These are phyloP conservation scores for Agrocybe praecox DNA, from an alignment of 768 basidiomycete species.

Conservation along the genomic window DNA sequence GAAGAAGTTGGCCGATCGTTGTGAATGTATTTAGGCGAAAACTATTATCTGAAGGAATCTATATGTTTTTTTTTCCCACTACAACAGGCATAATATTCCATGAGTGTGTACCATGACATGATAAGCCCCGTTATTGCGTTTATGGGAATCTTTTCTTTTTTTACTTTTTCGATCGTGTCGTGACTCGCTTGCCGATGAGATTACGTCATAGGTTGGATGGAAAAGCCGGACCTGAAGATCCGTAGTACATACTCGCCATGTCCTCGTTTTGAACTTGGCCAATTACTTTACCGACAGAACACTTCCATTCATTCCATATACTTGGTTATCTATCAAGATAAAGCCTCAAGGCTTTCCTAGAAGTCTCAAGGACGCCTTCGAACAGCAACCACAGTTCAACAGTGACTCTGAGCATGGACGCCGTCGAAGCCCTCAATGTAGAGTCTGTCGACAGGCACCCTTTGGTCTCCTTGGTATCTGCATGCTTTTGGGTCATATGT, in stretches of 20 bases:
- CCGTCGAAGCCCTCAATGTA: constrained; percentile 27
- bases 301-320: constrained; percentile 1
- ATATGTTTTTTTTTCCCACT: no score
- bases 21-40: no score
- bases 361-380: not conserved
- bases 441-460: constrained; percentile 59
- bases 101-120: no score
- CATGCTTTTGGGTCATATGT: constrained; percentile 86
- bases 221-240: constrained; percentile 11
- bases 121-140: not conserved
- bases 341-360: not conserved
- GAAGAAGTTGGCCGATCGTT: not conserved
- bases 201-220: constrained; percentile 8
- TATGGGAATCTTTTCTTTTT: constrained; percentile 1
- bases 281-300: not conserved
- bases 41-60: no score
- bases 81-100: no score
- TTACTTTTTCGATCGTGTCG: not conserved
- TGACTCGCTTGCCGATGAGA: not conserved
- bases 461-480: constrained; percentile 73
- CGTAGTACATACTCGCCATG: not conserved
- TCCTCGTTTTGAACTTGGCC: constrained; percentile 4
- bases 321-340: not conserved
- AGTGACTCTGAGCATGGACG: constrained; percentile 37
- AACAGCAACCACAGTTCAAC: not conserved